A percentile compares a stretch with the other conserved stretches of the same genome.
Conservation (phyloP, 257 asterid genomes). For the Solanum sejunctum region DNA sequence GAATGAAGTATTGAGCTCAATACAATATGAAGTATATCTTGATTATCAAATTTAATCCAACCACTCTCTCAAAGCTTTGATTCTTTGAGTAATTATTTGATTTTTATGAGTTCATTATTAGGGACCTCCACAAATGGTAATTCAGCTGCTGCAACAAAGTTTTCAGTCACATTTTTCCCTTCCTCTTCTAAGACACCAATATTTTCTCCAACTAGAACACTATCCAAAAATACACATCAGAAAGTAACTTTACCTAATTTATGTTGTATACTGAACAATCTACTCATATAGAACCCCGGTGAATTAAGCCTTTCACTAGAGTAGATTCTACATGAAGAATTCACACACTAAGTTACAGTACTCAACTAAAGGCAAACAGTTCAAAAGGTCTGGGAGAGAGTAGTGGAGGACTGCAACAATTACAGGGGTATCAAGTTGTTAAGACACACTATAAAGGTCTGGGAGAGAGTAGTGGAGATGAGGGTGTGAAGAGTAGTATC, state of each 20-base stretch:
- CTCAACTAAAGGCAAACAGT: neutral
- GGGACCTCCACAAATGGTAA: neutral
- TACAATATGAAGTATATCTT: neutral
- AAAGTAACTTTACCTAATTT: neutral
- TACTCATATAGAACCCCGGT: neutral
- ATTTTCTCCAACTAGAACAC: neutral
- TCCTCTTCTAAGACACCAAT: neutral
- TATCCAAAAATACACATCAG: neutral
- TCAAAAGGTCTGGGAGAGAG: no score
- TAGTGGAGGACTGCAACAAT: no score
- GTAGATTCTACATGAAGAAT: neutral
- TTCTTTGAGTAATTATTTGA: neutral
- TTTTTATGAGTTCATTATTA: neutral
- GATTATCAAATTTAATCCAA: neutral
- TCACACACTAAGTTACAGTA: neutral
- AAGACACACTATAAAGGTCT: no score
- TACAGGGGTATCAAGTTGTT: no score
- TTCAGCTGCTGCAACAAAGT: neutral
- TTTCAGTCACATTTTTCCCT: neutral
- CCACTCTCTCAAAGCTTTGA: neutral
- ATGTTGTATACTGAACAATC: neutral
- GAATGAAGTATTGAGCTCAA: neutral
- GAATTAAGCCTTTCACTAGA: neutral
- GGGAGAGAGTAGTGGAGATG: no score
- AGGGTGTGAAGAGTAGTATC: no score